These are phyloP conservation scores for Penicillium concentricum DNA, from an alignment of 2,329 filamentous ascomycete genomes.

Conservation along the genomic window DNA sequence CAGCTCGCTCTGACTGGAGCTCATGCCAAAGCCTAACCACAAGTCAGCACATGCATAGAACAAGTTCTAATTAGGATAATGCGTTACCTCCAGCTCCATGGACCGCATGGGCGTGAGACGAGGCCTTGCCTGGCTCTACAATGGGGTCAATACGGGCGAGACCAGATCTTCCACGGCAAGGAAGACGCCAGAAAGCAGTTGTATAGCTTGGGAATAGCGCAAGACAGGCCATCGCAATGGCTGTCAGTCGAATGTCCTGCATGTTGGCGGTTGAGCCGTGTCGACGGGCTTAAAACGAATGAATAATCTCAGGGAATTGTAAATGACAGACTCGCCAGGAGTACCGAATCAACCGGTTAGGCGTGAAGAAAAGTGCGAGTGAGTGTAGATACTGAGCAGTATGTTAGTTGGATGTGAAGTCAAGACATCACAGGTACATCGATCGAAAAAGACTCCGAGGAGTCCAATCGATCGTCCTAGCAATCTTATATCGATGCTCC, in stretches of 20 bases:
- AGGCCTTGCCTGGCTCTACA: conserved; percentile 59
- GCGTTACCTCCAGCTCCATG: conserved; percentile 70
- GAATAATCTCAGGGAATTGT: conserved; percentile 3
- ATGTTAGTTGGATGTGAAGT: conserved; percentile 5
- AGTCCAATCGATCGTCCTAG: conserved; percentile 12
- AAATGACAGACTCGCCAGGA: conserved; percentile 17
- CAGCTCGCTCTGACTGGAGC: conserved; percentile 59
- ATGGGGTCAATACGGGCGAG: conserved; percentile 76
- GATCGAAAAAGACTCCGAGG: conserved; percentile 4
- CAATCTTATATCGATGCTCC: conserved; percentile 15
- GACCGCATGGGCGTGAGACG: conserved; percentile 70
- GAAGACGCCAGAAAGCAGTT: conserved; percentile 84
- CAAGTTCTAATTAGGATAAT: not conserved
- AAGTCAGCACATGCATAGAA: conserved; percentile 7
- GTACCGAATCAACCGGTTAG: conserved; percentile 21
- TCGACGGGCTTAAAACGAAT: conserved; percentile 14
- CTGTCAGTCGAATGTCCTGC: conserved; percentile 19
- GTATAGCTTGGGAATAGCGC: conserved; percentile 37
- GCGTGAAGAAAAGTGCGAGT: conserved; percentile 2
- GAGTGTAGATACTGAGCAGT: conserved; percentile 3
- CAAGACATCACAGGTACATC: conserved; percentile 3
- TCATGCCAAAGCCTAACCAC: conserved; percentile 62
- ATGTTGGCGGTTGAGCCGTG: conserved; percentile 16
- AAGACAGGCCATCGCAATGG: conserved; percentile 27
- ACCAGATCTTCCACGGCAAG: conserved; percentile 70